Evolutionary conservation across 2,329 filamentous ascomycete species (phyloP).

Genomic region (Nothophaeocryptopus gaeumannii): DNA sequence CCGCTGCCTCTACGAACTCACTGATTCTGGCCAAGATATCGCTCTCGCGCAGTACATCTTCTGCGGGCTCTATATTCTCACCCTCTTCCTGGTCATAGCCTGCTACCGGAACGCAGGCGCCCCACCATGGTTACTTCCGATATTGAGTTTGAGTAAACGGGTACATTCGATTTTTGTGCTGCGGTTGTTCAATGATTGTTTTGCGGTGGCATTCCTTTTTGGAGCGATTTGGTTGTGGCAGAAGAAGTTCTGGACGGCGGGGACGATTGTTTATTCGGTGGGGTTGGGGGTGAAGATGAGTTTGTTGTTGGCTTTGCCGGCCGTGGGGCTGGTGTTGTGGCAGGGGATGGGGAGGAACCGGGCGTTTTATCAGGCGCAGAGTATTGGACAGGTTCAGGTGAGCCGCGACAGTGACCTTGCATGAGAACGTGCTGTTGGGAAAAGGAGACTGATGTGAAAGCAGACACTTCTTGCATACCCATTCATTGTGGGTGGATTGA

Average conservation of each 20-base stretch:
- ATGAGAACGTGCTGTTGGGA: no score
- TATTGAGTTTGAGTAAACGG: constrained; percentile 85
- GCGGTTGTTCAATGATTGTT: constrained; percentile 92
- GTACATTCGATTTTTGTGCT: constrained; percentile 91
- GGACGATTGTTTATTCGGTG: constrained; percentile 68
- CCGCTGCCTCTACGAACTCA: constrained; percentile 72
- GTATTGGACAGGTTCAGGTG: constrained; percentile 78
- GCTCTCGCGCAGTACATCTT: constrained; percentile 81
- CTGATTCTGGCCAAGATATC: constrained; percentile 72
- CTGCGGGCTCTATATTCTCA: constrained; percentile 71
- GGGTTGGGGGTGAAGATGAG: constrained; percentile 96
- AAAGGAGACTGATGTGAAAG: constrained; percentile 11
- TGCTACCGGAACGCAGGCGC: constrained; percentile 77
- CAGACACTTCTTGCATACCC: constrained; percentile 60
- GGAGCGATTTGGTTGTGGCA: constrained; percentile 76
- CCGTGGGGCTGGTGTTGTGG: constrained; percentile 72
- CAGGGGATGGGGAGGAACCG: constrained; percentile 66
- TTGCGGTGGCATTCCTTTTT: constrained; percentile 82
- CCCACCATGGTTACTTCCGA: constrained; percentile 81
- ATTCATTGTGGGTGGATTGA: constrained; percentile 64
- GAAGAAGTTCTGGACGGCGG: constrained; percentile 68
- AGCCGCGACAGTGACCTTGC: no score
- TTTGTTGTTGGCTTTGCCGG: constrained; percentile 76
- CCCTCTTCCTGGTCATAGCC: constrained; percentile 71
- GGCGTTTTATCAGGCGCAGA: constrained; percentile 64